Conservation (phyloP, 192 early-diverging fungal species). For the Linnemannia schmuckeri region DNA sequence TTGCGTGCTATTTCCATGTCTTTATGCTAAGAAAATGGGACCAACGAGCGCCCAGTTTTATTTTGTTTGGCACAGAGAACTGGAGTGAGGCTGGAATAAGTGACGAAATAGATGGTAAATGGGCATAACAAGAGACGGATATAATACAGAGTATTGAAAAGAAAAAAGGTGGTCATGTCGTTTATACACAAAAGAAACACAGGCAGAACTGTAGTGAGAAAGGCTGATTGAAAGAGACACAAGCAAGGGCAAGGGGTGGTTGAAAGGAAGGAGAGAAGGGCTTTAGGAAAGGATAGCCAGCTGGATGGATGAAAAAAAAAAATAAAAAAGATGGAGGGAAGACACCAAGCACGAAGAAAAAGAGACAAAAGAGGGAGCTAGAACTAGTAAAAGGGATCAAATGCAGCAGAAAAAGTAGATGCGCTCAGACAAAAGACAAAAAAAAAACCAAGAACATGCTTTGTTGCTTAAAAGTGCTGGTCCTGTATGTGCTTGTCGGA, state of each 20-base stretch:
- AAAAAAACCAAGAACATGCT: not conserved
- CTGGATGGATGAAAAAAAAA: not conserved
- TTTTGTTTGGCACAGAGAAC: no score
- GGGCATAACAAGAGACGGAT: not conserved
- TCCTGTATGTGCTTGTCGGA: not conserved
- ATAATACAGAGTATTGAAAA: not conserved
- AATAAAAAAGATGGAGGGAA: no score
- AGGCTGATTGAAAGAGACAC: not conserved
- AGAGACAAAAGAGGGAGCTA: not conserved
- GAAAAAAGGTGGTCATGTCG: not conserved
- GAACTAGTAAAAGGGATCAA: not conserved
- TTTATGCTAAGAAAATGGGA: conserved; percentile 49
- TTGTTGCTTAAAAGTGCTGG: not conserved
- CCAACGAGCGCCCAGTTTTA: no score
- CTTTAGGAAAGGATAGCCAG: not conserved
- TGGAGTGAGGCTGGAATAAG: no score
- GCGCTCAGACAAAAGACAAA: not conserved
- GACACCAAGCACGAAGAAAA: not conserved
- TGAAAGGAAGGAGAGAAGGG: no score
- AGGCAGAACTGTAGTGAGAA: not conserved
- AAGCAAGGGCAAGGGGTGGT: no score
- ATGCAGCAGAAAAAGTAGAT: not conserved
- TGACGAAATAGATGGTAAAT: not conserved
- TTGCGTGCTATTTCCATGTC: not conserved
- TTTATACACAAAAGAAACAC: not conserved